Evolutionary conservation across 169 alveolate species (phyloP), one percentile per base, ranked within the genome.

Genomic region (Plasmodium adleri): DNA sequence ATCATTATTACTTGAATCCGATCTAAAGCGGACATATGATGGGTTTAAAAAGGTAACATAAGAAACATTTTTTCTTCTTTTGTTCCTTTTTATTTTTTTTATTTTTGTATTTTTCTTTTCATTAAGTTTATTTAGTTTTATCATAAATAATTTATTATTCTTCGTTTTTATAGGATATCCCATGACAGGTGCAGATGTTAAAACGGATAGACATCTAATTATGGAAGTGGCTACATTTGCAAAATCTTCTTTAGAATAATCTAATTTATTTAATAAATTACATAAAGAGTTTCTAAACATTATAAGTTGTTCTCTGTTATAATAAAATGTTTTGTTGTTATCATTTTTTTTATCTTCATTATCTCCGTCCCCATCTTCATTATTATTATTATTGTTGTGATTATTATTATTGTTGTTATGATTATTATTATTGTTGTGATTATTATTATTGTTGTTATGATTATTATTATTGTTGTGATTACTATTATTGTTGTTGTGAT

Each of bases 111-210:
- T 72, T 49, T 83, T 83, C 56, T 67, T 71, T 54, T 45, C 88
- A 72, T 86, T 86, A 13, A 86, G 32, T 43, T 86, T 86, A 54
- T 86, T 86, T 49, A 72, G 62, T 45, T 71, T 86, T 47, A 66
- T 63, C 92, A 86, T 86, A 45, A n/a, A 72, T 15, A 72, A 66
- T 26, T 86, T 86, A 15, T 71, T 86, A 50, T 86, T 86, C 20
- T 71, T 60, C 12, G 88, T 86, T 71, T 72, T 86, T 24, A 86
- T 86, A n/a, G 92, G 75, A 52, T 86, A 15, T 59, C 92, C 92
- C 64, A 86, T 47, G 56, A 86, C 63, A 0, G 92, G 87, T n/a
- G 92, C 86, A n/a, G 92, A 86, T 62, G 92, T 86, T 50, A 86
- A 73, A 39, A 86, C 88, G 12, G 92, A 86, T 43, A 86, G 63